Evolutionary conservation across 2,329 filamentous ascomycete species (phyloP).

Genomic region (Penicillium polonicum): DNA sequence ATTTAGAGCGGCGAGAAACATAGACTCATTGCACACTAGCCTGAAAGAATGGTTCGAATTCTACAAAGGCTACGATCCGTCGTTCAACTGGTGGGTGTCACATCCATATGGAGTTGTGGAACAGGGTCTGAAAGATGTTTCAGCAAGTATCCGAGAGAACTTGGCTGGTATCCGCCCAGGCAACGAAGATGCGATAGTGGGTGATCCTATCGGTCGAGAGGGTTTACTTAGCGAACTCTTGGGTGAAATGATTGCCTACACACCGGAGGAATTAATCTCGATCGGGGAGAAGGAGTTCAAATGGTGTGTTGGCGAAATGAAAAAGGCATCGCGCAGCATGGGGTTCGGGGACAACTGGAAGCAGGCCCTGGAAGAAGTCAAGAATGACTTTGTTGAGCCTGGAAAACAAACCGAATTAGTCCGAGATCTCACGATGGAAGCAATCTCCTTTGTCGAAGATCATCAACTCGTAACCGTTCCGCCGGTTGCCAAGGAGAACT

Average conservation of each 20-base stretch:
- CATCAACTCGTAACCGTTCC: constrained; percentile 59
- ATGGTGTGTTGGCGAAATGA: constrained; percentile 59
- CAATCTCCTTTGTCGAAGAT: constrained; percentile 53
- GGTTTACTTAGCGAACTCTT: constrained; percentile 54
- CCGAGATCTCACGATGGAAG: constrained; percentile 52
- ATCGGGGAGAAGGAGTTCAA: constrained; percentile 41
- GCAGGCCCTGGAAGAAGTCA: constrained; percentile 56
- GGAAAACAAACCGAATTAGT: constrained; percentile 56
- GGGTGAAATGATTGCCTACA: constrained; percentile 59
- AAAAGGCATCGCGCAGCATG: constrained; percentile 50
- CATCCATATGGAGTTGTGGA: background rate
- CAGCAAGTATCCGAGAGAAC: constrained; percentile 40
- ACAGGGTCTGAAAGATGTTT: constrained; percentile 19
- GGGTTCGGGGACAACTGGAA: constrained; percentile 52
- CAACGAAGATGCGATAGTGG: constrained; percentile 54
- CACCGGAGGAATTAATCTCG: background rate
- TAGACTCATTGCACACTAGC: background rate
- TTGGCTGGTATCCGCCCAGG: constrained; percentile 48
- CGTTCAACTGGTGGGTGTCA: background rate
- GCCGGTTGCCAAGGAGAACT: constrained; percentile 52
- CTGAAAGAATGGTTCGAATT: background rate
- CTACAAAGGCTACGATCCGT: background rate
- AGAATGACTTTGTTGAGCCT: constrained; percentile 54
- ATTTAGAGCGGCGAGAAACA: background rate
- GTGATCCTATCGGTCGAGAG: constrained; percentile 56